Conservation (phyloP, 352 stramenopile genomes). For the Pseudoperonospora humuli region DNA sequence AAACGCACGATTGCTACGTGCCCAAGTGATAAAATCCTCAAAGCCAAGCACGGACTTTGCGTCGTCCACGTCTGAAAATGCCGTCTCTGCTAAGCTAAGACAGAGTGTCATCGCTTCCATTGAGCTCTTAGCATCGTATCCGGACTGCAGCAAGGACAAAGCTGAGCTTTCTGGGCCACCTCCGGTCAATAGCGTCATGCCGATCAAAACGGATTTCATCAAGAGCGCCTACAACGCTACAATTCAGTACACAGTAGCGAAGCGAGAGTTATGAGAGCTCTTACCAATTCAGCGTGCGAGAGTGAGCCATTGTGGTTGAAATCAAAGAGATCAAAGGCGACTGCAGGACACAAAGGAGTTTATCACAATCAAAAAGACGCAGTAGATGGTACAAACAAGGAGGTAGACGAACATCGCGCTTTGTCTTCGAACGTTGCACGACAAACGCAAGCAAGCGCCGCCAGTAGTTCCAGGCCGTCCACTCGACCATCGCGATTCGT, state of each 20-base stretch:
- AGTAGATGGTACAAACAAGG: not conserved
- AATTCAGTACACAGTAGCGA: no score
- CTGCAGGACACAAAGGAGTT: constrained; percentile 1
- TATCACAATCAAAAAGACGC: not conserved
- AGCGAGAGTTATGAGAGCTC: no score
- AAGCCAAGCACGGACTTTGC: constrained; percentile 52
- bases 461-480: constrained; percentile 75
- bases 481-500: constrained; percentile 56
- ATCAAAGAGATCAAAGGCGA: constrained; percentile 49
- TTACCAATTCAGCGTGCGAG: constrained; percentile 70
- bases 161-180: no score
- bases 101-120: no score
- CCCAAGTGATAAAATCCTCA: constrained; percentile 78
- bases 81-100: constrained; percentile 40
- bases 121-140: no score
- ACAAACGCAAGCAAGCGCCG: constrained; percentile 62
- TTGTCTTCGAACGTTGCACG: constrained; percentile 76
- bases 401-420: constrained; percentile 42
- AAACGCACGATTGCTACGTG: constrained; percentile 75
- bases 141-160: no score
- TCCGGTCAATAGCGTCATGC: constrained; percentile 66
- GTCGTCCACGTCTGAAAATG: no score
- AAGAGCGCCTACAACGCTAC: no score
- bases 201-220: constrained; percentile 74
- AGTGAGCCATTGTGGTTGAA: constrained; percentile 75